phyloP scores from a whole-genome alignment of 176 grass and related monocot species.

The Puya raimondii region DNA sequence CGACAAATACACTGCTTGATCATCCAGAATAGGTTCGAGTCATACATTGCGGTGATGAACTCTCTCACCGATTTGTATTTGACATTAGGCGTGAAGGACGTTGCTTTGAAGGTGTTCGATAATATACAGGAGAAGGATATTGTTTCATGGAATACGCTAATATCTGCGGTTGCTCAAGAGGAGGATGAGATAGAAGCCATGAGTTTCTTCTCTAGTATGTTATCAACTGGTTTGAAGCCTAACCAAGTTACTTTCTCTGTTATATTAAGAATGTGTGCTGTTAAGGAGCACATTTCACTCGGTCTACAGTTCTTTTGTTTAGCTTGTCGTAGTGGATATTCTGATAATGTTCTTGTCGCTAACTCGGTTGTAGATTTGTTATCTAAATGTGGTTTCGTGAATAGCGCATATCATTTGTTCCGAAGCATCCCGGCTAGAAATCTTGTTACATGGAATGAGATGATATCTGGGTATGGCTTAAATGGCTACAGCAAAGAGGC shows the following conservation, averaged over 20 bases:
- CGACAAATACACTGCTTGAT: constrained; percentile 27
- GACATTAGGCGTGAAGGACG: constrained; percentile 16
- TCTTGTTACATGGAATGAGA: constrained; percentile 43
- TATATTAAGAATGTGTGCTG: constrained; percentile 35
- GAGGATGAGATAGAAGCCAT: constrained; percentile 21
- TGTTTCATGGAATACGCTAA: constrained; percentile 50
- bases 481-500: constrained; percentile 18
- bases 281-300: constrained; percentile 17
- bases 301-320: constrained; percentile 45
- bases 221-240: constrained; percentile 17
- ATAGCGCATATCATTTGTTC: constrained; percentile 33
- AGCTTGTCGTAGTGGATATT: constrained; percentile 29
- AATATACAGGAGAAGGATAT: constrained; percentile 30
- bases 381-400: constrained; percentile 26
- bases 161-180: constrained; percentile 25
- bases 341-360: constrained; percentile 28
- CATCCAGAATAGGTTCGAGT: constrained; percentile 30
- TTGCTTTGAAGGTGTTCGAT: constrained; percentile 21
- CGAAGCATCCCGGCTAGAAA: constrained; percentile 20
- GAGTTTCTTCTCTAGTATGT: constrained; percentile 28
- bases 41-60: constrained; percentile 42
- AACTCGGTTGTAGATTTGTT: constrained; percentile 58
- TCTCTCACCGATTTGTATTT: constrained; percentile 40
- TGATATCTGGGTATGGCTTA: constrained; percentile 41
- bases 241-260: constrained; percentile 36